Evolutionary conservation across 1,284 basidiomycete genomes (phyloP).

Genomic region (Cryptococcus sp.): DNA sequence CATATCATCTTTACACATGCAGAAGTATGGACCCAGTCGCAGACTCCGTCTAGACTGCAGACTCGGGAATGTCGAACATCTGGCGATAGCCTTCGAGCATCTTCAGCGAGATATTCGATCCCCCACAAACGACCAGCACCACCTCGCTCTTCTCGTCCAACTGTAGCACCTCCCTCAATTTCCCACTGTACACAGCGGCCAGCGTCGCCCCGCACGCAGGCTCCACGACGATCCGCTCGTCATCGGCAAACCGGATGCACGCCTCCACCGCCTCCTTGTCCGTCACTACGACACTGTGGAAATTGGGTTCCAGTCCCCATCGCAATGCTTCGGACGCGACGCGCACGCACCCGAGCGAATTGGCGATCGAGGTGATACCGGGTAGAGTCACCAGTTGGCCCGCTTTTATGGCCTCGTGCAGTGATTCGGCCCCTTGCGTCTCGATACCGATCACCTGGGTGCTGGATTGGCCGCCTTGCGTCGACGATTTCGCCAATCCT

Average conservation of each 20-base stretch:
- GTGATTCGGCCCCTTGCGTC: conserved; percentile 32
- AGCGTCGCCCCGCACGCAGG: conserved; percentile 37
- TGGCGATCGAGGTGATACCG: conserved; percentile 36
- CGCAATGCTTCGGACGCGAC: conserved; percentile 26
- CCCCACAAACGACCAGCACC: conserved; percentile 26
- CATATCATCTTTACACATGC: too few relatives aligned
- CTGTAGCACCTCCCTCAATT: conserved; percentile 14
- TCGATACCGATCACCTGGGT: conserved; percentile 30
- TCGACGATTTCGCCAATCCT: conserved; percentile 14
- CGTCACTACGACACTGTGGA: conserved; percentile 24
- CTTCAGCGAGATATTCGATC: conserved; percentile 25
- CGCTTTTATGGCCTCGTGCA: conserved; percentile 24
- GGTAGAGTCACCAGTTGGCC: conserved; percentile 27
- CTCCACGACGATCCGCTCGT: conserved; percentile 37
- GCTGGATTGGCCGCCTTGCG: background rate
- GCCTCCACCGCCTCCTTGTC: conserved; percentile 33
- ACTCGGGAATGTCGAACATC: conserved; percentile 5
- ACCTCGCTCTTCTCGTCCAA: conserved; percentile 11
- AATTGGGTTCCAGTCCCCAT: conserved; percentile 18
- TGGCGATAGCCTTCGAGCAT: conserved; percentile 25
- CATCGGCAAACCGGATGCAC: conserved; percentile 34
- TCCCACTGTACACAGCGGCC: conserved; percentile 27
- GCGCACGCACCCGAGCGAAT: conserved; percentile 25
- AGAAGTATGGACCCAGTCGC: too few relatives aligned
- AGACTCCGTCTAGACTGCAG: too few relatives aligned